A percentile compares a stretch with the other conserved stretches of the same genome.
Evolutionary conservation across 2,329 filamentous ascomycete genomes (phyloP).

Genomic region (Zasmidium angulare): DNA sequence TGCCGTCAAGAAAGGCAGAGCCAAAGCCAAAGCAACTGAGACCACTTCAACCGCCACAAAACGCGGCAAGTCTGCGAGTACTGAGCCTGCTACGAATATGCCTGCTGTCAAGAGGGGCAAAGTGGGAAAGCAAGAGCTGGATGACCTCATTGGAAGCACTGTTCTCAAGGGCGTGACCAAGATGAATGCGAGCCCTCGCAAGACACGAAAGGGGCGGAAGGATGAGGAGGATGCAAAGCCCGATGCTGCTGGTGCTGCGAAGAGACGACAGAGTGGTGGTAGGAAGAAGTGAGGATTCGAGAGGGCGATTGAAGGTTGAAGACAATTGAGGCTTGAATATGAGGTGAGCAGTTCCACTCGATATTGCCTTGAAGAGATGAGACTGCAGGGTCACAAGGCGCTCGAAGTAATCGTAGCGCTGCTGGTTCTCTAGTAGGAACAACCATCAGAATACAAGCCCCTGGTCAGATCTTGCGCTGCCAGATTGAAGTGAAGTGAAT

Average conservation of each 20-base stretch:
- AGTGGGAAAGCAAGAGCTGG: not conserved
- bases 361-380: not conserved
- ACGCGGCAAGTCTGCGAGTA: not conserved
- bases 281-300: not conserved
- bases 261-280: constrained; percentile 13
- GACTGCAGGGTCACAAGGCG: not conserved
- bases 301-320: not conserved
- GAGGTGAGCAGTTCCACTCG: not conserved
- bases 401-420: not conserved
- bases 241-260: constrained; percentile 14
- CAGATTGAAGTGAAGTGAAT: not conserved
- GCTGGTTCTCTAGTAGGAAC: no score
- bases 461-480: not conserved
- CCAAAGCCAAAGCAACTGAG: not conserved
- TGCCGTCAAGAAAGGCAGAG: not conserved
- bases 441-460: not conserved
- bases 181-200: constrained; percentile 14
- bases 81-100: not conserved
- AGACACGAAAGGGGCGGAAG: constrained; percentile 17
- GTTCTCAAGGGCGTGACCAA: not conserved
- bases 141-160: not conserved
- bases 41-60: not conserved
- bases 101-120: not conserved
- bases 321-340: not conserved
- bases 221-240: constrained; percentile 9